Evolutionary conservation across 129 eudicot species (phyloP).

Genomic region (Helianthus annuus): DNA sequence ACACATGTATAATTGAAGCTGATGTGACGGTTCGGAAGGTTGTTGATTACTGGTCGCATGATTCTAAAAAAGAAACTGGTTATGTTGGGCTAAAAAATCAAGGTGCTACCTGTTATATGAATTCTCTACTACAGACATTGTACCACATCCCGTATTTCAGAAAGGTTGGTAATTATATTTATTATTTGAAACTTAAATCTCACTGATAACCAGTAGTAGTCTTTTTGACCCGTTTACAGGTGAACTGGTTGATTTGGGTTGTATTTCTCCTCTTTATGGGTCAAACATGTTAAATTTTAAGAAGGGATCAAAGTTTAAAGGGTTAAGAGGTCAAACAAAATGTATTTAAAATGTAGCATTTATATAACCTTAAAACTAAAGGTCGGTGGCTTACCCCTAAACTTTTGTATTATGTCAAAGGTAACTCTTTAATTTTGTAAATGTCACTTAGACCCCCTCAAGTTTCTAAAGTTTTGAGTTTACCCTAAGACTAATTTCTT

Average conservation of each 20-base stretch:
- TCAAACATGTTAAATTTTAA: not conserved
- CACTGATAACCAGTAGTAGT: conserved; percentile 18
- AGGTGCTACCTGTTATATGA: conserved; percentile 99
- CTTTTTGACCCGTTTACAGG: conserved; percentile 3
- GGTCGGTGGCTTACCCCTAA: too few relatives aligned
- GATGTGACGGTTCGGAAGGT: conserved; percentile 87
- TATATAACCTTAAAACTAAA: too few relatives aligned
- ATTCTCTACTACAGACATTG: conserved; percentile 90
- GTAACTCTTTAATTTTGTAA: too few relatives aligned
- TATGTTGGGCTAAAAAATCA: conserved; percentile 97
- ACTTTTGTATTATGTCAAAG: too few relatives aligned
- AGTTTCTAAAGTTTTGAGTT: too few relatives aligned
- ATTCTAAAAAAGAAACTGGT: conserved; percentile 94
- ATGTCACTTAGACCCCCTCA: too few relatives aligned
- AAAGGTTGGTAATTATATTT: conserved; percentile 56
- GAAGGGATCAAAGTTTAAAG: not conserved
- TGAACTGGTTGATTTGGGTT: conserved; percentile 9
- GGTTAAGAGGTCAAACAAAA: too few relatives aligned
- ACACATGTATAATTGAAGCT: conserved; percentile 82
- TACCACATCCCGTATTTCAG: conserved; percentile 97
- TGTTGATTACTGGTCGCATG: conserved; percentile 89
- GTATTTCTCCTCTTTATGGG: not conserved
- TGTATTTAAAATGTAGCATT: too few relatives aligned
- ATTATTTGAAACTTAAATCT: conserved; percentile 4
- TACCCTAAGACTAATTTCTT: too few relatives aligned